Conservation (phyloP, 306 rosid genomes). For the Amphicarpaea edgeworthii region DNA sequence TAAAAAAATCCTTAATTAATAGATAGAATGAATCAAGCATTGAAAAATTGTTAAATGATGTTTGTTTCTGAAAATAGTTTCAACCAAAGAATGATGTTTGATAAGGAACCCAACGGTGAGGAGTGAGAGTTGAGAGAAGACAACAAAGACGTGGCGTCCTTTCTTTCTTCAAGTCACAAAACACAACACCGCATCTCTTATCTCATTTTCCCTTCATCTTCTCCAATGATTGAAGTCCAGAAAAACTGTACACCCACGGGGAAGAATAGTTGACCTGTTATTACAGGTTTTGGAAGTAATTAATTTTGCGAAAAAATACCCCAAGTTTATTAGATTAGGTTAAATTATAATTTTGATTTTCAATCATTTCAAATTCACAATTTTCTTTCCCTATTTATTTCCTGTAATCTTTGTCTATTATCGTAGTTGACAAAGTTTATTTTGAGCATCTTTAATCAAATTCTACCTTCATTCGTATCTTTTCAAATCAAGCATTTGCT, state of each 20-base stretch:
- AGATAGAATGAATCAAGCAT: neutral
- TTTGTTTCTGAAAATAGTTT: slow-evolving; percentile 17
- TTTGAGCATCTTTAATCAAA: no score
- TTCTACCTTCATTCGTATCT: no score
- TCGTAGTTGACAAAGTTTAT: no score
- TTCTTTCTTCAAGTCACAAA: neutral
- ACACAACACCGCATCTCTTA: neutral
- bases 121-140: slow-evolving; percentile 27
- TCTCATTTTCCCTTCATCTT: neutral
- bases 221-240: neutral
- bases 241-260: neutral
- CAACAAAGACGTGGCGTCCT: neutral
- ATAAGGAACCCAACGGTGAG: slow-evolving; percentile 34
- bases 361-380: no score
- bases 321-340: neutral
- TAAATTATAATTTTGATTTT: no score
- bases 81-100: slow-evolving; percentile 20
- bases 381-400: no score
- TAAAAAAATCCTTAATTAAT: neutral
- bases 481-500: no score
- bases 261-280: neutral
- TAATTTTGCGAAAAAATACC: neutral
- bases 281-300: neutral
- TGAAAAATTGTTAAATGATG: neutral
- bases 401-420: no score